A percentile compares a stretch with the other conserved stretches of the same genome.
These are phyloP conservation scores for Phialemonium atrogriseum DNA, from an alignment of 2,329 filamentous ascomycete species.

Conservation along the genomic window DNA sequence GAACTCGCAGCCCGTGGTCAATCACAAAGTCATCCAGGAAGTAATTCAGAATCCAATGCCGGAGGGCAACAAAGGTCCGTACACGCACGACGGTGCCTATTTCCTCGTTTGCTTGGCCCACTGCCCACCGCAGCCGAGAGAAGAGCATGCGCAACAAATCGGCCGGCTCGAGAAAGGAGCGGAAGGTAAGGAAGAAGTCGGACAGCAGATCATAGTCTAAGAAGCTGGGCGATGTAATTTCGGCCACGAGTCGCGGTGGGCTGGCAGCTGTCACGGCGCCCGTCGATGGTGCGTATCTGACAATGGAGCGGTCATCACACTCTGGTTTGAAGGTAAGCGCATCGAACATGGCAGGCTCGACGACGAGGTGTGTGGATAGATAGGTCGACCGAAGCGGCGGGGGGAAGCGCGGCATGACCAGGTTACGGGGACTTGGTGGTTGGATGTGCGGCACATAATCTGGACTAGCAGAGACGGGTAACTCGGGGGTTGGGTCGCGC, in stretches of 20 bases:
- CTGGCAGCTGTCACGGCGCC: conserved; percentile 82
- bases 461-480: conserved; percentile 27
- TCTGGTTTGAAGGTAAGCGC: conserved; percentile 66
- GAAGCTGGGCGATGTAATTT: conserved; percentile 93
- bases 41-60: conserved; percentile 98
- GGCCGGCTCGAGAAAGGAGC: conserved; percentile 69
- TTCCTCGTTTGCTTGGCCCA: conserved; percentile 64
- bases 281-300: conserved; percentile 66
- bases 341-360: conserved; percentile 76
- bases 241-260: conserved; percentile 81
- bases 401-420: conserved; percentile 30
- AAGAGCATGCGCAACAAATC: conserved; percentile 79
- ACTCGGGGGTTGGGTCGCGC: conserved; percentile 21
- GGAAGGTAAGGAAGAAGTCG: conserved; percentile 95
- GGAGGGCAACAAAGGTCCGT: conserved; percentile 85
- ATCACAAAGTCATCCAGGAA: conserved; percentile 89
- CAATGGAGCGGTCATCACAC: conserved; percentile 72
- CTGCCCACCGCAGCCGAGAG: conserved; percentile 78
- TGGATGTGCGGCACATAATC: conserved; percentile 28
- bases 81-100: conserved; percentile 91
- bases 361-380: conserved; percentile 39
- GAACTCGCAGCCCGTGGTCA: conserved; percentile 62
- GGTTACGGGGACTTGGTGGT: conserved; percentile 18
- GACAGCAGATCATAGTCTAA: conserved; percentile 95
- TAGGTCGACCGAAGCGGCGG: conserved; percentile 36